Base-by-base conservation (phyloP, 352 stramenopile species). In the Phytophthora hibernalis region DNA sequence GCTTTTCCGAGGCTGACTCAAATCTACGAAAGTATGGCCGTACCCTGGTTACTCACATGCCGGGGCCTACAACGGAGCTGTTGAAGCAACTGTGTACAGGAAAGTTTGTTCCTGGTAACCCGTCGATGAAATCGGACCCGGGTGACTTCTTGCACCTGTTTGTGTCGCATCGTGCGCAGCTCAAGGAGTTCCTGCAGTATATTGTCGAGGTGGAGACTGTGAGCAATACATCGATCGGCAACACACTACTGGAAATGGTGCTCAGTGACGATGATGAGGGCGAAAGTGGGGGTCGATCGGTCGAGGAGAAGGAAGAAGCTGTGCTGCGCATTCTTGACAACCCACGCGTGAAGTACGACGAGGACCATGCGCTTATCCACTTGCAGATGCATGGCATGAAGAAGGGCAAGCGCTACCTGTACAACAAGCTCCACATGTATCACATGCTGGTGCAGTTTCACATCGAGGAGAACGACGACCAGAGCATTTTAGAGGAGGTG, bases 381-480 rank as follows among this genome's bases (percentile, higher is more conserved):
- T 70, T 98, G 63, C 92, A 98, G 70, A 97, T 97, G 88, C 83
- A 89, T 52, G 82, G 79, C 16, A 97, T 98, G 74, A 93, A 96
- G 69, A 90, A 95, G 54, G 95, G 92, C 35, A 96, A 97, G 74
- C 86, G 97, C 33, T 98, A 95, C 63, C 59, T 98, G 60, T 98
- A 97, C 81, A 96, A 98, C 80, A 97, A 97, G 63, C 76, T 97
- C 26, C 88, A 97, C 61, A 95, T 97, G 91, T 97, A 97, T 55
- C 88, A 97, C 76, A 97, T 98, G 85, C 69, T 98, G 11, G 77
- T 98, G 61, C 92, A 98, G 65, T 93, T 97, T 59, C 95, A 98
- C 76, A 97, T 98, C 40, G 89, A 98, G 35, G 85, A 95, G 54
- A 96, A 95, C 47, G 89, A 98, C 31, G 91, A 94, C 66, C 80